Base-by-base conservation (phyloP, 768 basidiomycete genomes). In the Tricholoma hemisulphureum region DNA sequence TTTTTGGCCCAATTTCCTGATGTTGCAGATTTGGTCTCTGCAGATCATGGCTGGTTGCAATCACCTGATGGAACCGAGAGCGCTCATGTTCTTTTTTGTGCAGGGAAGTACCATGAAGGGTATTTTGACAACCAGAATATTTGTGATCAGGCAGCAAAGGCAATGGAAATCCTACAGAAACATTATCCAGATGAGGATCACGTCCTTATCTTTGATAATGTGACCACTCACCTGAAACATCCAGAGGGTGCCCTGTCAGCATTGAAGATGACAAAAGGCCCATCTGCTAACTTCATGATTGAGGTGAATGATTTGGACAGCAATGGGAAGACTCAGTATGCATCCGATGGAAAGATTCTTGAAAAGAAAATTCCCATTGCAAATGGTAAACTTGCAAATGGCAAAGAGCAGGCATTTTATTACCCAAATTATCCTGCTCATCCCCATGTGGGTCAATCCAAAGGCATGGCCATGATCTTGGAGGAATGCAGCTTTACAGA, bases 11-110 rank as follows among this genome's bases (percentile, higher is more conserved):
- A n/a, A n/a, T n/a, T n/a, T n/a, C n/a, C n/a, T n/a, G n/a, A n/a
- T n/a, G n/a, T n/a, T n/a, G 29, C 29, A 10, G 6, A 31, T 10
- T 31, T 31, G 6, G 29, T 31, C 10, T 73, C 67, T 2, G 58
- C 71, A 3, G 68, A 73, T n/a, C 70, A 64, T 58, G 69, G 70
- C 1, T 71, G 67, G 65, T 31, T 71, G 16, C 53, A 26, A 10
- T 68, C 64, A 3, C 60, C 45, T 5, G 63, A 69, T 63, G 61
- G 63, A 4, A 58, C 24, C 28, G 39, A 62, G 37, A 34, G 28
- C 24, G 61, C 64, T 2, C 50, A 55, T 8, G 57, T 68, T 2
- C 29, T 66, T 9, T 69, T 73, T 57, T 58, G 57, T 23, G 59
- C 65, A 11, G 71, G 68, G 9, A 71, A 69, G 35, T 57, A 51